phyloP scores from a whole-genome alignment of 495 filamentous ascomycete genomes.

The Penicillium dipodomyicola region DNA sequence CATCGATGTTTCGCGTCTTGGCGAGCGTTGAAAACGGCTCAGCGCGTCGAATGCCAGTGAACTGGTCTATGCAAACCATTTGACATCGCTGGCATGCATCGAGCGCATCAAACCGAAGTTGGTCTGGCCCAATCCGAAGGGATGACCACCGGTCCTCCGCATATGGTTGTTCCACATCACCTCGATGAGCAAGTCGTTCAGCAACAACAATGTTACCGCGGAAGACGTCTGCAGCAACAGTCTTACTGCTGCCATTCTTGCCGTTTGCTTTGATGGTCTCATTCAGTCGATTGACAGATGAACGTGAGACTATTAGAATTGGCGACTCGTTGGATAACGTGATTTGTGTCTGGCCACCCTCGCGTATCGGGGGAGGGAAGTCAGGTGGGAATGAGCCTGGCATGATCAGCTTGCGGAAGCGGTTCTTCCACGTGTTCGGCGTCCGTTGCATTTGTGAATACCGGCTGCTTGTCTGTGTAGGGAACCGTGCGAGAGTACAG shows the following conservation, averaged over 20 bases:
- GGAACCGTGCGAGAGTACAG: slow-evolving; percentile 78
- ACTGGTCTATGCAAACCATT: slow-evolving; percentile 92
- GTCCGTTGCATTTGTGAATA: slow-evolving; percentile 52
- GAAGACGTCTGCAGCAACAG: slow-evolving; percentile 70
- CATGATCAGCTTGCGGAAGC: slow-evolving; percentile 43
- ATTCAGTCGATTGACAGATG: slow-evolving; percentile 77
- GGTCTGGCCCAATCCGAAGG: slow-evolving; percentile 35
- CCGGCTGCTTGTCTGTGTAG: slow-evolving; percentile 57
- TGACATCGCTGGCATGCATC: slow-evolving; percentile 86
- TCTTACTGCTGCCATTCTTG: slow-evolving; percentile 41
- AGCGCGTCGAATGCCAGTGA: slow-evolving; percentile 69
- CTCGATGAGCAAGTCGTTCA: slow-evolving; percentile 39
- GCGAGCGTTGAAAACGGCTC: slow-evolving; percentile 87
- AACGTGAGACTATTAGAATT: slow-evolving; percentile 76
- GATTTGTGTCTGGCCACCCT: slow-evolving; percentile 51
- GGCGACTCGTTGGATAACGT: slow-evolving; percentile 89
- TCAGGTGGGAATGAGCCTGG: slow-evolving; percentile 58
- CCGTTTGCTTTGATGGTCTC: slow-evolving; percentile 56
- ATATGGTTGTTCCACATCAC: slow-evolving; percentile 53
- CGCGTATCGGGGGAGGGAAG: slow-evolving; percentile 46
- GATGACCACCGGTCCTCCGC: slow-evolving; percentile 50
- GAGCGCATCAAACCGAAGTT: slow-evolving; percentile 61
- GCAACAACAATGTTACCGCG: slow-evolving; percentile 81
- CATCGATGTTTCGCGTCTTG: slow-evolving; percentile 77
- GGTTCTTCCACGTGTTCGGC: slow-evolving; percentile 20